Evolutionary conservation across 140 eudicot species (phyloP), one percentile per base, ranked within the genome.

Genomic region (Flaveria floridana): DNA sequence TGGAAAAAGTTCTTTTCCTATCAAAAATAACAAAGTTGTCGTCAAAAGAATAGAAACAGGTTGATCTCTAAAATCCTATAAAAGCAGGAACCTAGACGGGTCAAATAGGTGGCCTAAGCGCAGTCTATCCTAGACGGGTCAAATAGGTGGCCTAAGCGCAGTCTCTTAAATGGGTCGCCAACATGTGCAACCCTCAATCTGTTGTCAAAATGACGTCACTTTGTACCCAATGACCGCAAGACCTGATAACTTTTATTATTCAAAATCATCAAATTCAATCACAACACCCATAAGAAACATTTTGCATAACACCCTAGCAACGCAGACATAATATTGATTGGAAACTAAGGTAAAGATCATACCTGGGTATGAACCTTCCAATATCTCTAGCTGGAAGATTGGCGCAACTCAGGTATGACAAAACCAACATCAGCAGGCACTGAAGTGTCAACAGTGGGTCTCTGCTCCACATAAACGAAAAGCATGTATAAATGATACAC

Each of bases 371-470:
- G 65, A 57, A 21, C 34, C 6, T 4, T 20, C 34, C 14, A 58
- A 12, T 13, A 21, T 58, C 34, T 21, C 65, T 58, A 58, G 65
- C 21, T 58, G 34, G 7, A 21, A 58, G 65, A 58, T 58, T 58
- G 65, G 2, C 65, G 16, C 65, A 21, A 58, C 65, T 21, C 65
- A 0, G 65, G 65, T 58, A 15, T 10, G 11, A 21, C 65, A 58
- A 58, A 58, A 58, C 21, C 65, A 58, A 37, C 65, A 58, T 58
- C 65, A 21, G 65, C 16, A 58, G 65, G 65, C n/a, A 58, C 65
- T n/a, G 92, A 89, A 52, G 87, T 92, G 66, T 92, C 97, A 9
- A 92, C 92, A 0, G 6, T 30, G 37, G 37, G 37, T 30, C 37
- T 30, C 4, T 28, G 34, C 34, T 28, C 34, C 34, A 28, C 34